Conservation (phyloP, 306 rosid genomes). For the Cucumis sativus region DNA sequence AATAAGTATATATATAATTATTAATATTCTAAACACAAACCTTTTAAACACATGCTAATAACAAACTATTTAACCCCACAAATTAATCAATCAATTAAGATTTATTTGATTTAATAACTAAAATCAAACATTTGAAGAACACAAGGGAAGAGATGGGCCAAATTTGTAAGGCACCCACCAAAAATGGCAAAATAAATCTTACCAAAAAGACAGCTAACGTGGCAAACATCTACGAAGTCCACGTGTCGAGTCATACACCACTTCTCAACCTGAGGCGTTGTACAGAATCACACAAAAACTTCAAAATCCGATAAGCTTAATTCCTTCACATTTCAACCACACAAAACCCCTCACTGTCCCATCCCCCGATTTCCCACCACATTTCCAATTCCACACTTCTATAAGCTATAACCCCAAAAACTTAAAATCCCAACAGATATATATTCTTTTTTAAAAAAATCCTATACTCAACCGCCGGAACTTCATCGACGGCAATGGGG, state of each 20-base stretch:
- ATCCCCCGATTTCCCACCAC: background rate
- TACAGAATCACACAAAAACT: background rate
- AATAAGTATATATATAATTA: too few relatives aligned
- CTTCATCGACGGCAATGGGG: conserved; percentile 34
- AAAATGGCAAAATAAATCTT: background rate
- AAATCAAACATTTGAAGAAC: too few relatives aligned
- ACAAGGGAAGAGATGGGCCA: background rate
- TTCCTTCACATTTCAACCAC: background rate
- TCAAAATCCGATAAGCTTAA: background rate
- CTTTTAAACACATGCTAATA: too few relatives aligned
- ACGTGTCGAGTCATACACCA: conserved; percentile 15
- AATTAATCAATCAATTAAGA: too few relatives aligned
- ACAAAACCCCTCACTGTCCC: background rate
- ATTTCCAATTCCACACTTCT: background rate
- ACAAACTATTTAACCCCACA: too few relatives aligned
- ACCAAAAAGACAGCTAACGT: background rate
- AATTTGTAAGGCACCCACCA: background rate
- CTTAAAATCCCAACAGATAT: background rate
- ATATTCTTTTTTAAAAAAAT: background rate
- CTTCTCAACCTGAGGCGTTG: conserved; percentile 10
- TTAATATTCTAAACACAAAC: too few relatives aligned
- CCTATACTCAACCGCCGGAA: background rate
- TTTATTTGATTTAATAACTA: too few relatives aligned
- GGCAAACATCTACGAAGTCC: conserved; percentile 6
- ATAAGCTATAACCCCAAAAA: background rate